Evolutionary conservation across 306 rosid genomes (phyloP), one percentile per base, ranked within the genome.

Genomic region (Amphicarpaea edgeworthii): DNA sequence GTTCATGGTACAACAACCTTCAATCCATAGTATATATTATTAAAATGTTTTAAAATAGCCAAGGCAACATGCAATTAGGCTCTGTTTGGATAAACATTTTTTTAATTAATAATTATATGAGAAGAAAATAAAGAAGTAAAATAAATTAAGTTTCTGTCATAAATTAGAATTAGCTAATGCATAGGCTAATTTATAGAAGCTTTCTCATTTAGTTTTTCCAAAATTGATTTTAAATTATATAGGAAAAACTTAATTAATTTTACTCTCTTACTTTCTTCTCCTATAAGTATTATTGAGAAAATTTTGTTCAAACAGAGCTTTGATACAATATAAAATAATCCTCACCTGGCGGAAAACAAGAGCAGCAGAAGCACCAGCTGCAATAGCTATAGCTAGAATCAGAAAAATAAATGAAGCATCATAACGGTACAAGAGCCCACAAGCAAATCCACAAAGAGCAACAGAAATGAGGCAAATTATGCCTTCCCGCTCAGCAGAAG

Each of bases 321-420:
- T n/a, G 62, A 77, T 9, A 40, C 62, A 24, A 54, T 20, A 34
- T 26, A 79, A 77, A 63, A 47, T 15, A 64, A 37, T 60, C 82
- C 88, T 81, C 74, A 92, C 98, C 79, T 96, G 99, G 50, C 93
- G 93, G 80, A 86, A 79, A 69, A 38, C 61, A 65, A 96, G 93
- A 78, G 93, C 90, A 68, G 73, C 64, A n/a, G 75, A 69, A 64
- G 93, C 91, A 78, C 85, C 83, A 28, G 73, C 26, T 46, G 89
- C 98, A 50, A 89, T 53, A 79, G 81, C 37, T 65, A 86, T 54
- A 77, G 87, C 82, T 40, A 86, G 57, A 55, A 87, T 55, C 78
- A 82, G 77, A 46, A 85, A 85, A 83, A 87, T 55, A 71, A 74
- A 32, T 10, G 91, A 86, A 75, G 73, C 84, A 64, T 68, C 77